Conservation (phyloP, 306 rosid genomes). For the Canavalia ensiformis region DNA sequence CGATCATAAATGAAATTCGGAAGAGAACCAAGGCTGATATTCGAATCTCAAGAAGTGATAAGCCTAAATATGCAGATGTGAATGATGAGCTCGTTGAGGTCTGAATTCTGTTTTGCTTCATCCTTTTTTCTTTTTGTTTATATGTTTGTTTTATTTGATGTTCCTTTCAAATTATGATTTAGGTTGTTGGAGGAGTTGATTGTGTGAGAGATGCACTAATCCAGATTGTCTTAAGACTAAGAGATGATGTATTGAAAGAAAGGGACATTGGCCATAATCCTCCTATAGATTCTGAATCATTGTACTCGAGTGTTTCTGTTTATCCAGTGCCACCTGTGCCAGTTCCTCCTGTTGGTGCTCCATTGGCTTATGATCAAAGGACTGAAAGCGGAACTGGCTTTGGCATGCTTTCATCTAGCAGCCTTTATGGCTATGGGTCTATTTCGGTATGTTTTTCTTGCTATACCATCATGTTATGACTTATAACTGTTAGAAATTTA, state of each 20-base stretch:
- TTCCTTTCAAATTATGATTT: conserved; percentile 1
- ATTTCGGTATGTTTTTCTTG: conserved; percentile 68
- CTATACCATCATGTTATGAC: conserved; percentile 13
- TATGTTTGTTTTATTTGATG: no score
- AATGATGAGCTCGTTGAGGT: conserved; percentile 95
- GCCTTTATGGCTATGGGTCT: conserved; percentile 89
- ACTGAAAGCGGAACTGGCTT: conserved; percentile 79
- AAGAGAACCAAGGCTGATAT: conserved; percentile 89
- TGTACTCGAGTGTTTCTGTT: conserved; percentile 67
- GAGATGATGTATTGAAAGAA: conserved; percentile 85
- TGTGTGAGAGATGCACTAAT: conserved; percentile 91
- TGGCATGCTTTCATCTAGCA: conserved; percentile 78
- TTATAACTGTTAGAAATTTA: neutral
- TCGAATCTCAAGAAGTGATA: conserved; percentile 81
- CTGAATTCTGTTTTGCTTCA: conserved; percentile 39
- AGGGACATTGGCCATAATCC: conserved; percentile 69
- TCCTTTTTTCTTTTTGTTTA: no score
- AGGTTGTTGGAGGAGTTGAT: conserved; percentile 81
- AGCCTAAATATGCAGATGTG: conserved; percentile 73
- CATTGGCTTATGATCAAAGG: conserved; percentile 90
- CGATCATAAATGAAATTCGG: conserved; percentile 90
- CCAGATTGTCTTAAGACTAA: conserved; percentile 91
- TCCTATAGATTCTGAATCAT: conserved; percentile 63
- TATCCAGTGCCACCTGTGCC: conserved; percentile 78
- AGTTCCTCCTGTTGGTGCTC: conserved; percentile 66